These are phyloP conservation scores for Prosopis cineraria DNA, from an alignment of 306 rosid species.

Conservation along the genomic window DNA sequence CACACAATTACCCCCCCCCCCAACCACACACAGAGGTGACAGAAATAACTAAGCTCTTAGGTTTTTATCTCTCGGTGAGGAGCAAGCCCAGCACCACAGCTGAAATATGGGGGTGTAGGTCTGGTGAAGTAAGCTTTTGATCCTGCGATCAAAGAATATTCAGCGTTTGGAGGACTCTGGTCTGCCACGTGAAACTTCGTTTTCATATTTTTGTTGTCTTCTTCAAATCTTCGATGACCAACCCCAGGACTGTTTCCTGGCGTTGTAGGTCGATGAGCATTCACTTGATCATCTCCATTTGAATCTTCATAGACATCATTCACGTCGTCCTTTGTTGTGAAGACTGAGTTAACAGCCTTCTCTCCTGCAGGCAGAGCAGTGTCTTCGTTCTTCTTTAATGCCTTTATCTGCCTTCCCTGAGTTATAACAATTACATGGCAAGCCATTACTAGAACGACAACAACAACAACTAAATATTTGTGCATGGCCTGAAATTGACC, in stretches of 20 bases:
- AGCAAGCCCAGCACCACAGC: slow-evolving; percentile 40
- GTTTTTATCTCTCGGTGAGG: slow-evolving; percentile 7
- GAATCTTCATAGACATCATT: background rate
- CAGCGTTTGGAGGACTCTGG: slow-evolving; percentile 21
- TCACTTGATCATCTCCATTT: background rate
- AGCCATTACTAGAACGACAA: background rate
- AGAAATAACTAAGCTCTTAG: background rate
- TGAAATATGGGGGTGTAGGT: slow-evolving; percentile 41
- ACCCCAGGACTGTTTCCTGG: slow-evolving; percentile 67
- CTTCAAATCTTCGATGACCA: slow-evolving; percentile 21
- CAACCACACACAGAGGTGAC: background rate
- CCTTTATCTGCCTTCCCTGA: slow-evolving; percentile 7
- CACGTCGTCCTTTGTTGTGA: no score
- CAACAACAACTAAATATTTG: background rate
- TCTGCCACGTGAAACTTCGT: background rate
- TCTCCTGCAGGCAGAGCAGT: background rate
- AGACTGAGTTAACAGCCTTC: background rate
- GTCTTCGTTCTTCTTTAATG: background rate
- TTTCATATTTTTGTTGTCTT: background rate
- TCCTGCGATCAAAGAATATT: background rate
- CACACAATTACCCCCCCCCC: no score
- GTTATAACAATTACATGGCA: background rate
- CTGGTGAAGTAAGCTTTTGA: background rate
- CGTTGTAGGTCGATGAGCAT: slow-evolving; percentile 10
- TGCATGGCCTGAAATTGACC: no score